Conservation (phyloP, 2,329 filamentous ascomycete genomes). For the Pleomassaria siparia region DNA sequence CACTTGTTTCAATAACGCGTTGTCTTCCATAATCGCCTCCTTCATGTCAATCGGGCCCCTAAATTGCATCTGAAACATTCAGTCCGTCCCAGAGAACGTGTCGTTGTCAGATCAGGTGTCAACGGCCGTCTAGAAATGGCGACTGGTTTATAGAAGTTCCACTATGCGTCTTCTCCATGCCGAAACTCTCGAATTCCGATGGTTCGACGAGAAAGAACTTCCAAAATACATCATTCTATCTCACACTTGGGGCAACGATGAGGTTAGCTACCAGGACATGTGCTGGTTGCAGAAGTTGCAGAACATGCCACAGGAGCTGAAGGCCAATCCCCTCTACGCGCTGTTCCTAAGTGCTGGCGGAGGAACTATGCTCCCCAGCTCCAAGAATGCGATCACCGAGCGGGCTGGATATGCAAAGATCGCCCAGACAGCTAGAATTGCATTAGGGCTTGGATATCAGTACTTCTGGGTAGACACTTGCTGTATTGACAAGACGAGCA, state of each 20-base stretch:
- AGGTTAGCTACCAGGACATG: conserved; percentile 12
- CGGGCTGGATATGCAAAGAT: conserved; percentile 8
- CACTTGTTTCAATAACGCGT: no score
- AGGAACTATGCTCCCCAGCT: neutral
- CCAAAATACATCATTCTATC: conserved; percentile 10
- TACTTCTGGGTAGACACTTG: conserved; percentile 18
- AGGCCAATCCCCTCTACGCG: conserved; percentile 1
- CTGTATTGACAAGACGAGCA: conserved; percentile 18
- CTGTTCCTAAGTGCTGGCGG: conserved; percentile 1
- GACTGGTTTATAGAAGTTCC: no score
- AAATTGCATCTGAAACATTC: no score
- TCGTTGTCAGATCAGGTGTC: no score
- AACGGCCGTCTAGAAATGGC: neutral
- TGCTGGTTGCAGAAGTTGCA: conserved; percentile 5
- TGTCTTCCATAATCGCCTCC: no score
- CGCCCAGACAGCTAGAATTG: conserved; percentile 6
- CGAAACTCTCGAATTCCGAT: conserved; percentile 1
- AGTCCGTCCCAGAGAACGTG: no score
- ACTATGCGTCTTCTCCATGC: conserved; percentile 3
- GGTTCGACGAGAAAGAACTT: neutral
- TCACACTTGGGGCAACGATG: conserved; percentile 10
- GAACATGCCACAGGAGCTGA: neutral
- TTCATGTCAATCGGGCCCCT: no score
- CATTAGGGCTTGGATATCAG: neutral
- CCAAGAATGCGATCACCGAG: conserved; percentile 6